Evolutionary conservation across 345 rosid genomes (phyloP), one percentile per base, ranked within the genome.

Genomic region (Populus pruinosa): DNA sequence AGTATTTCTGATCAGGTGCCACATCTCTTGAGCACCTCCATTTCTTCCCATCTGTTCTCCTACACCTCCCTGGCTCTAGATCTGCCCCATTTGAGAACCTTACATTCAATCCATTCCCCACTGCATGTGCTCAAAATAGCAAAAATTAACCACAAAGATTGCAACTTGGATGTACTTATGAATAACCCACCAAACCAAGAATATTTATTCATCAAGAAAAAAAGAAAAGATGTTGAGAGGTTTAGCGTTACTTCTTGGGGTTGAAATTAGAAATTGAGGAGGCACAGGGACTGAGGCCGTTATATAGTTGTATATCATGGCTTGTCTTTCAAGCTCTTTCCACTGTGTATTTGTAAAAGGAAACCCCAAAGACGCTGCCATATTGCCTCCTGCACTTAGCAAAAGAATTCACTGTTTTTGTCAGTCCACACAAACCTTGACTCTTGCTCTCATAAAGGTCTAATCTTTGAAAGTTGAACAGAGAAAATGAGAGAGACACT

Each of bases 1-100:
- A 93, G 80, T 93, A 93, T 72, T 93, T 93, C 61, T 93, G 94
- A 76, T 86, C 81, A 38, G 87, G 88, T 21, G 90, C 97, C 35
- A 80, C 97, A 36, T 90, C 92, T 84, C 87, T 91, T 8, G 98
- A 87, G 83, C 98, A 93, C 72, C 98, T 87, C 98, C 97, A 93
- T 81, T 93, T 93, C 83, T 93, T 93, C 13, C 97, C 97, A 53
- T 93, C 97, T 6, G 97, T 93, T 78, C 97, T 86, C 82, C 87
- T 74, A 76, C 97, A 93, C 86, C 97, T 77, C 80, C 96, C 92
- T n/a, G 94, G 94, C 73, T 93, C 94, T 39, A 77, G 82, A 79
- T 91, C 96, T 69, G 89, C 85, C 27, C 77, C 77, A 35, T 77
- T 71, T n/a, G 86, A 71, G 55, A 78, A 83, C 65, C 87, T 78